phyloP scores from a whole-genome alignment of 2,329 filamentous ascomycete genomes.

The Sphaerostilbella broomeana region DNA sequence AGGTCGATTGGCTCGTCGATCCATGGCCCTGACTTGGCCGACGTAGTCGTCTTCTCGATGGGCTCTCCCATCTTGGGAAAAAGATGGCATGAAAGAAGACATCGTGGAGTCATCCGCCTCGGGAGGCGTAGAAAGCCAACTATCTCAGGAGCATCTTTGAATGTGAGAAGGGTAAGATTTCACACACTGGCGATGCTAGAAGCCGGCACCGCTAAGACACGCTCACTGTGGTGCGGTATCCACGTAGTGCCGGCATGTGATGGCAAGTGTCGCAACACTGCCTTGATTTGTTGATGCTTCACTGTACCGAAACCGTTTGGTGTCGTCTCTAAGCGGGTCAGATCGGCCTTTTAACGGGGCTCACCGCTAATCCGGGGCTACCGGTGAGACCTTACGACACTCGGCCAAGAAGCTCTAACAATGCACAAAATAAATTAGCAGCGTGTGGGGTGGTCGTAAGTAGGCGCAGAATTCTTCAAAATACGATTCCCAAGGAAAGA shows the following conservation, averaged over 20 bases:
- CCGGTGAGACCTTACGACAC: constrained; percentile 9
- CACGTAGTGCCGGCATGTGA: constrained; percentile 20
- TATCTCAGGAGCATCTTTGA: constrained; percentile 14
- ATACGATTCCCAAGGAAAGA: no score
- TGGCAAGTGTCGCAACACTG: constrained; percentile 4
- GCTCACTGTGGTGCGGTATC: constrained; percentile 8
- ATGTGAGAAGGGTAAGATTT: constrained; percentile 3
- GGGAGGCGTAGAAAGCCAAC: constrained; percentile 14
- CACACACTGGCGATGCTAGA: constrained; percentile 8
- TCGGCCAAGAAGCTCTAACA: no score
- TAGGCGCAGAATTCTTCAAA: no score
- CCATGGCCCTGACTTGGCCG: constrained; percentile 16
- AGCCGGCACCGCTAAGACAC: constrained; percentile 6
- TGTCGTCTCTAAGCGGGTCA: constrained; percentile 22
- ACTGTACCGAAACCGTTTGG: constrained; percentile 6
- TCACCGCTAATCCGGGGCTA: constrained; percentile 11
- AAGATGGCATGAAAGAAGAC: constrained; percentile 34
- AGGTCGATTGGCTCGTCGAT: constrained; percentile 20
- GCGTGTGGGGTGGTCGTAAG: no score
- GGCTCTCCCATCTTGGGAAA: constrained; percentile 24
- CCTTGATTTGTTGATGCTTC: constrained; percentile 5
- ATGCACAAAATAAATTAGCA: no score
- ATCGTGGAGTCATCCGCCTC: constrained; percentile 29
- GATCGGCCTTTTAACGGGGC: constrained; percentile 11
- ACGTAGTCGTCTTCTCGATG: constrained; percentile 24